Conservation (phyloP, 2,329 filamentous ascomycete genomes). For the Sporothrix brasiliensis region DNA sequence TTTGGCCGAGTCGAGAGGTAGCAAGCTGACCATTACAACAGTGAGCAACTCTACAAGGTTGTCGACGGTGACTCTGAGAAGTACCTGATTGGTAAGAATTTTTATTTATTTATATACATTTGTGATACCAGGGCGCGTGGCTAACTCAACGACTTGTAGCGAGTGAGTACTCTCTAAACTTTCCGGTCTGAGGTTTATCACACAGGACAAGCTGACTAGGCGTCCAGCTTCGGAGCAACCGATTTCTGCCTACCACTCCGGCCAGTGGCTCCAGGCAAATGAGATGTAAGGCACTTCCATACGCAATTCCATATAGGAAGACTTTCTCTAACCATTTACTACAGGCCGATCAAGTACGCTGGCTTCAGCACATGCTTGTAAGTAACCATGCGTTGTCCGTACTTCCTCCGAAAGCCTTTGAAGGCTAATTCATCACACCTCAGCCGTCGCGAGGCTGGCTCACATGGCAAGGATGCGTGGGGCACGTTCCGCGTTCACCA, state of each 20-base stretch:
- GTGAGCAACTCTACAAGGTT: slow-evolving; percentile 95
- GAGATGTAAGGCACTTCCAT: slow-evolving; percentile 58
- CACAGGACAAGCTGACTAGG: background rate
- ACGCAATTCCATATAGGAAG: too few relatives aligned
- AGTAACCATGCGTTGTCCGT: slow-evolving; percentile 8
- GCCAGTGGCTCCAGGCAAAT: slow-evolving; percentile 85
- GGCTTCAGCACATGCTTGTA: slow-evolving; percentile 90
- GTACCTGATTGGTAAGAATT: slow-evolving; percentile 63
- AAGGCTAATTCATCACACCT: background rate
- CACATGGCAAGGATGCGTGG: slow-evolving; percentile 80
- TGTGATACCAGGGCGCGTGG: background rate
- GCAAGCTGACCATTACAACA: slow-evolving; percentile 20
- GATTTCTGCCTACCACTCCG: slow-evolving; percentile 86
- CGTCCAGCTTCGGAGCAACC: slow-evolving; percentile 75
- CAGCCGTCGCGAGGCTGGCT: slow-evolving; percentile 83
- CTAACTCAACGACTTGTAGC: slow-evolving; percentile 28
- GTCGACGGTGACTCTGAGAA: slow-evolving; percentile 88
- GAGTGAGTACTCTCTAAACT: slow-evolving; percentile 30
- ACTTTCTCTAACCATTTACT: background rate
- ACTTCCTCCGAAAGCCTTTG: rapidly evolving
- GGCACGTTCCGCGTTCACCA: slow-evolving; percentile 98
- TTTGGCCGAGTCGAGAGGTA: background rate
- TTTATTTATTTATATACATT: background rate
- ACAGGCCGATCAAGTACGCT: slow-evolving; percentile 78
- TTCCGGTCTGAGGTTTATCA: too few relatives aligned